A percentile compares a stretch with the other conserved stretches of the same genome.
phyloP scores from a whole-genome alignment of 2,329 filamentous ascomycete genomes.

The Aspergillus fijiensis region DNA sequence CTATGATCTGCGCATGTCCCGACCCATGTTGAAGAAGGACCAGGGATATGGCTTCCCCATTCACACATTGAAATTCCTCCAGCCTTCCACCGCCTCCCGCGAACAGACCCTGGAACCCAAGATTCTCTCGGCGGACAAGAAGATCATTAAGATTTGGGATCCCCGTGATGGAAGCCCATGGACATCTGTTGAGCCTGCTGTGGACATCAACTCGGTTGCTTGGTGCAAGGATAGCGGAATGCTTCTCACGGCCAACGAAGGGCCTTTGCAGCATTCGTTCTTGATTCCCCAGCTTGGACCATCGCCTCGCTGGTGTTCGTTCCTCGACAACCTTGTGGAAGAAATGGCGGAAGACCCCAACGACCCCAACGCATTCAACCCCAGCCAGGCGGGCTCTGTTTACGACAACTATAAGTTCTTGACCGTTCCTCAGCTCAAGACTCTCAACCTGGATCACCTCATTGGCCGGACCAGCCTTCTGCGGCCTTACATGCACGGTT shows the following conservation, averaged over 20 bases:
- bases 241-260: slow-evolving; percentile 95
- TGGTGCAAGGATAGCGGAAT: slow-evolving; percentile 93
- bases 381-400: slow-evolving; percentile 62
- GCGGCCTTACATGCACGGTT: slow-evolving; percentile 97
- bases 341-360: slow-evolving; percentile 87
- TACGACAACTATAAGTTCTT: slow-evolving; percentile 99
- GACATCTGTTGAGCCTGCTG: slow-evolving; percentile 92
- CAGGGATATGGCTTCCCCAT: slow-evolving; percentile 94
- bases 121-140: slow-evolving; percentile 87
- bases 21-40: slow-evolving; percentile 84
- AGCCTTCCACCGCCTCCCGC: slow-evolving; percentile 66
- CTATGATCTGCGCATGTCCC: slow-evolving; percentile 86
- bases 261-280: slow-evolving; percentile 90
- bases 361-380: slow-evolving; percentile 57
- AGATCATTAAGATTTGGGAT: slow-evolving; percentile 97
- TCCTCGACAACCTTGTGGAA: slow-evolving; percentile 95
- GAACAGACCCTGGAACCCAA: slow-evolving; percentile 69
- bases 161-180: slow-evolving; percentile 78
- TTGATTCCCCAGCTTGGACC: slow-evolving; percentile 92
- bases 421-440: slow-evolving; percentile 79
- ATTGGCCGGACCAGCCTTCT: slow-evolving; percentile 87
- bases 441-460: slow-evolving; percentile 82
- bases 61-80: slow-evolving; percentile 72
- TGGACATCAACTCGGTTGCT: slow-evolving; percentile 91
- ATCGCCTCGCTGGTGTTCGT: slow-evolving; percentile 92